Base-by-base conservation (phyloP, 768 basidiomycete genomes). In the Rhodotorula babjevae region DNA sequence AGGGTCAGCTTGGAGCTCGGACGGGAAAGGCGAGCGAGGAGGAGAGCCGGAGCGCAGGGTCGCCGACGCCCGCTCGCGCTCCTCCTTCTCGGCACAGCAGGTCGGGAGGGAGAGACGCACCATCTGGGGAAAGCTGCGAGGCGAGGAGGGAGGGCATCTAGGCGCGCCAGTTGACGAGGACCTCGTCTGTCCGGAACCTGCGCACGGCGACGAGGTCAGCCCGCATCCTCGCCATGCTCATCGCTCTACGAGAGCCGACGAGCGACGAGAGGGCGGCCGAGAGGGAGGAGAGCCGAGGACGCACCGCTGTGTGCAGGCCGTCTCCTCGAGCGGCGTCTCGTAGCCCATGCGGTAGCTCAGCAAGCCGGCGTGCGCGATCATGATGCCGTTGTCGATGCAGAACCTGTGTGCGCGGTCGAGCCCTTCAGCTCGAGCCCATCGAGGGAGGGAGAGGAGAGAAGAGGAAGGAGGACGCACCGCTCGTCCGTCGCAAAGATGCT, bases 331-430 rank as follows among this genome's bases (percentile, higher is more conserved):
- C 4, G 89, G 85, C 0, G 93, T 97, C 60, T 82, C 81, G 72
- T 87, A 85, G 36, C 95, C 96, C 93, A 94, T 97, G 5, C 96
- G 86, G 80, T 87, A 93, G 73, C 89, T 87, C 50, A 99, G 84
- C 42, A 99, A 85, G 11, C 96, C 96, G 12, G 96, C 96, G 79
- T 99, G 96, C 5, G 96, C 95, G 66, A 99, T 98, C 96, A 99
- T 99, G 77, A 98, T 95, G 2, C 96, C 96, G 77, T 99, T 99
- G 81, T 99, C 96, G 71, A 99, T 98, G 82, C 96, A 98, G 81
- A 95, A 98, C 65, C 94, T 95, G 77, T n/a, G n/a, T 31, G 52
- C 11, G 31, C 53, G 23, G 18, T 15, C 14, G 50, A 52, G 65
- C 14, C 27, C 2, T 2, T 46, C 14, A 18, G 44, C 6, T 46